Evolutionary conservation across 1,284 basidiomycete genomes (phyloP).

Genomic region (Porodaedalea pini): DNA sequence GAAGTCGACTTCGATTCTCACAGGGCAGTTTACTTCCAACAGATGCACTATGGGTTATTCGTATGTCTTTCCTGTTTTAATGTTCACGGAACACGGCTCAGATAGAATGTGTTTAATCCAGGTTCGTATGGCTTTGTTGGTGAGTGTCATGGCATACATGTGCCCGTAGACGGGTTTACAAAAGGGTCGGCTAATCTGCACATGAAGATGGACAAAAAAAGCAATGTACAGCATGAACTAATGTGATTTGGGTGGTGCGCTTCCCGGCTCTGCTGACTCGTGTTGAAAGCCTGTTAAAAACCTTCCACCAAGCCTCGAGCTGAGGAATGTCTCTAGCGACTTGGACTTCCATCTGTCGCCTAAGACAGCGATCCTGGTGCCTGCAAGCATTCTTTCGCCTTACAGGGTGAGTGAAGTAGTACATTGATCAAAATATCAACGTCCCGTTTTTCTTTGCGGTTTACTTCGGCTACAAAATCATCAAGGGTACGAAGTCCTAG

Average conservation of each 20-base stretch:
- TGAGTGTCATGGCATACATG: constrained; percentile 57
- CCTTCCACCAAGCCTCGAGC: too few relatives aligned
- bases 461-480: constrained; percentile 55
- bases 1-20: constrained; percentile 97
- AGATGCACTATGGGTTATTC: constrained; percentile 98
- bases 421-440: constrained; percentile 1
- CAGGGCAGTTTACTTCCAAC: constrained; percentile 95
- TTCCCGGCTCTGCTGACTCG: neutral
- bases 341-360: too few relatives aligned
- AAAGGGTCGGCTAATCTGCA: too few relatives aligned
- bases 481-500: constrained; percentile 50
- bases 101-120: constrained; percentile 28
- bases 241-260: neutral
- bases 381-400: neutral
- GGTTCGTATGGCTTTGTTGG: constrained; percentile 77
- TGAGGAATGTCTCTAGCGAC: too few relatives aligned
- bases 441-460: constrained; percentile 39
- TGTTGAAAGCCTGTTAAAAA: too few relatives aligned
- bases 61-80: constrained; percentile 50
- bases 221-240: neutral
- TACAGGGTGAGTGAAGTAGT: neutral
- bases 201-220: neutral
- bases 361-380: neutral
- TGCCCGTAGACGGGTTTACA: too few relatives aligned
- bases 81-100: constrained; percentile 3